Evolutionary conservation across 75 land plant species (phyloP), one percentile per base, ranked within the genome.

Genomic region (Picea sitchensis): DNA sequence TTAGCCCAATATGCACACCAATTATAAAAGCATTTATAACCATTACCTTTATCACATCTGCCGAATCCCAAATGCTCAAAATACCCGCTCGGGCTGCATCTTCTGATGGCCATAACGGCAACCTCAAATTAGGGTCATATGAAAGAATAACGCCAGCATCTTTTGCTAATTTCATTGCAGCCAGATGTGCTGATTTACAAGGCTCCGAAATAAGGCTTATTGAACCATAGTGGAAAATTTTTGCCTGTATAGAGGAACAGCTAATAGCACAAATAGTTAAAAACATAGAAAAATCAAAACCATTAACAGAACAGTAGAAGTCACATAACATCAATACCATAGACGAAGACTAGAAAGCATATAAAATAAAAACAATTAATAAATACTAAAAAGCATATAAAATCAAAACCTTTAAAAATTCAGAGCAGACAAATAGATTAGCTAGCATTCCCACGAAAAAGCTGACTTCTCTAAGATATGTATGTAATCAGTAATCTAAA

Each of bases 131-230:
- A n/a, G 98, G 98, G 71, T 95, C 98, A 84, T 95, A 95, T 1
- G 98, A 95, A 12, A 95, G 80, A 56, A 95, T 56, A 20, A 82
- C 88, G 57, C 94, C 98, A 81, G 94, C 92, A 60, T 93, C 90
- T 75, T 88, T 95, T 80, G 98, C 98, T 69, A 84, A 82, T 77
- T 88, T 87, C 65, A 88, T 86, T 51, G 98, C 98, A 38, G 91
- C 92, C 67, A 91, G 62, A 76, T 95, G 98, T 20, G 96, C 94
- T 47, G 98, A 88, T 65, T 86, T 96, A 81, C 98, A 94, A 32
- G 99, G 99, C 79, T 96, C 99, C 2, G 98, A 83, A 76, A 96
- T 96, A 14, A 96, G 85, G 82, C 99, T 96, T 62, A 96, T 96
- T 21, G 99, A 96, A 20, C 99, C 99, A 84, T 95, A 96, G 77